These are phyloP conservation scores for Clarireedia hainanense DNA, from an alignment of 2,329 filamentous ascomycete species.

Conservation along the genomic window DNA sequence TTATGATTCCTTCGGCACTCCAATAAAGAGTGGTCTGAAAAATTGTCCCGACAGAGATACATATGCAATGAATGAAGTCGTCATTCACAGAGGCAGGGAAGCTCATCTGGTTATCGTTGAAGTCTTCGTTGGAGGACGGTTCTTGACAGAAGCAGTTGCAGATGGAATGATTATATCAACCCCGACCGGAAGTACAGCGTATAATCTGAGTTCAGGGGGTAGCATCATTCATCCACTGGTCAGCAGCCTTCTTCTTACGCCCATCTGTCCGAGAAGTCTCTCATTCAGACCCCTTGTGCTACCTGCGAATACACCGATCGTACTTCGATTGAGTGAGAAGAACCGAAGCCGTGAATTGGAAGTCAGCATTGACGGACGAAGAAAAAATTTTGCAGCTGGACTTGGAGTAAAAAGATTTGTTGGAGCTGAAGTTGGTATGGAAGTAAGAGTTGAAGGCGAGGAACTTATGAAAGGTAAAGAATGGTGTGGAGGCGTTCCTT, in stretches of 20 bases:
- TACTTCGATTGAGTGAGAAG: slow-evolving; percentile 71
- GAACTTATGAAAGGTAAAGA: slow-evolving; percentile 49
- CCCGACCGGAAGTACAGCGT: slow-evolving; percentile 90
- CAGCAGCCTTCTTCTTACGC: slow-evolving; percentile 79
- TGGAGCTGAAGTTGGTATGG: slow-evolving; percentile 66
- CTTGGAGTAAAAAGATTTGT: slow-evolving; percentile 43
- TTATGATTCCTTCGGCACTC: slow-evolving; percentile 59
- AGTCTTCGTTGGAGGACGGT: slow-evolving; percentile 80
- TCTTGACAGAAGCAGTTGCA: slow-evolving; percentile 86
- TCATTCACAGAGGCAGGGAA: slow-evolving; percentile 82
- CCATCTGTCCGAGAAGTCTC: slow-evolving; percentile 86
- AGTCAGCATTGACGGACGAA: slow-evolving; percentile 70
- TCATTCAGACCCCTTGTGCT: slow-evolving; percentile 89
- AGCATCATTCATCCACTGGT: slow-evolving; percentile 93
- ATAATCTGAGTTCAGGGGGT: slow-evolving; percentile 86
- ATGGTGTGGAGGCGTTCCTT: slow-evolving; percentile 78
- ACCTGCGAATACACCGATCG: slow-evolving; percentile 77
- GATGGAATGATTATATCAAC: slow-evolving; percentile 94
- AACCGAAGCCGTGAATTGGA: slow-evolving; percentile 71
- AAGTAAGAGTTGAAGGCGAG: slow-evolving; percentile 85
- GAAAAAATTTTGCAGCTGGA: slow-evolving; percentile 54
- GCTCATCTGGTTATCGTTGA: slow-evolving; percentile 89
- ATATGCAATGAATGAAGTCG: slow-evolving; percentile 87
- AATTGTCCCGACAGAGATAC: slow-evolving; percentile 32
- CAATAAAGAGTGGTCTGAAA: slow-evolving; percentile 37